A percentile compares a stretch with the other conserved stretches of the same genome.
Conservation (phyloP, 78 protist species). For the Protostelium mycophagum region DNA sequence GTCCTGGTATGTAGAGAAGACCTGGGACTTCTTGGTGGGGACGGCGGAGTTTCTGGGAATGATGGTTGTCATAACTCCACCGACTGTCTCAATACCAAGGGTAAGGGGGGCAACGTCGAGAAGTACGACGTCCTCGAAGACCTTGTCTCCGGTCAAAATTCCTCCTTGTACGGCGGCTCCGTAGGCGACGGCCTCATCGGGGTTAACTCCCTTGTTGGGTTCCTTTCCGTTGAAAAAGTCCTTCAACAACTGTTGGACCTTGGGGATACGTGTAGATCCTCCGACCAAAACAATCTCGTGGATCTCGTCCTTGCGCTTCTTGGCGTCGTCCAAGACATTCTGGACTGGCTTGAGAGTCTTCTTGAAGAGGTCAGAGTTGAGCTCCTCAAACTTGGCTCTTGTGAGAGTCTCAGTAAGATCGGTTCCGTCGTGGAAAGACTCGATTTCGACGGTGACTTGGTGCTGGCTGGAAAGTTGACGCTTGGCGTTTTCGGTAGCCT, state of each 20-base stretch:
- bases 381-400: constrained; percentile 91
- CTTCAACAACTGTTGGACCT: constrained; percentile 80
- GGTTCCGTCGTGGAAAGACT: constrained; percentile 80
- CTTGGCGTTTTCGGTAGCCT: constrained; percentile 91
- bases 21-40: constrained; percentile 94
- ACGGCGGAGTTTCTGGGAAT: constrained; percentile 97
- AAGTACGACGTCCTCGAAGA: constrained; percentile 80
- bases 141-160: constrained; percentile 89
- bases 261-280: constrained; percentile 94
- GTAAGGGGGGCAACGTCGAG: constrained; percentile 98
- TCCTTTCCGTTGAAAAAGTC: constrained; percentile 91
- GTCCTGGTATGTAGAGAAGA: constrained; percentile 95
- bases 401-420: constrained; percentile 82
- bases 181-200: constrained; percentile 90
- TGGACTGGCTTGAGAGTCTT: constrained; percentile 77
- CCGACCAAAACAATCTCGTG: constrained; percentile 93
- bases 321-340: constrained; percentile 79
- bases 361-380: constrained; percentile 77
- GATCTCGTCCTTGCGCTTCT: constrained; percentile 68
- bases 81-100: constrained; percentile 97
- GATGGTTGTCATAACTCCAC: constrained; percentile 98
- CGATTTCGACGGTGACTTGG: constrained; percentile 82
- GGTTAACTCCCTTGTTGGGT: constrained; percentile 80
- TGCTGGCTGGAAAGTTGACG: constrained; percentile 78
- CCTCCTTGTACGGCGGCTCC: constrained; percentile 91